Percentiles rank a stretch among this genome's conserved stretches.
Evolutionary conservation across 768 basidiomycete species (phyloP).

Genomic region (Ephemerocybe angulata): DNA sequence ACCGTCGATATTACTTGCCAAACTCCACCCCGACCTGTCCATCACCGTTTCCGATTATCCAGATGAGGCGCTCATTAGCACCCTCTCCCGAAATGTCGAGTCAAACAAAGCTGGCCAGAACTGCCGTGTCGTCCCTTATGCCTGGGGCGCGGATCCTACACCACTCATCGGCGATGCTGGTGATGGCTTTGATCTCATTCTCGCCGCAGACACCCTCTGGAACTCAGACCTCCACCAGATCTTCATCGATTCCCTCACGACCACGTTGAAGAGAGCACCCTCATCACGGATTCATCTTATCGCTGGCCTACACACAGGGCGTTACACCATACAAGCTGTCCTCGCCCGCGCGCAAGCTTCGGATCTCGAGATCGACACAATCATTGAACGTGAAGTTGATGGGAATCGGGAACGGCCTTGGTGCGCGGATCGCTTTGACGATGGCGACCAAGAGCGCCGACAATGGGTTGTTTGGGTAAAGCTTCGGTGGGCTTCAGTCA

Average conservation of each 20-base stretch:
- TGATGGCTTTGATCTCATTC: slow-evolving; percentile 54
- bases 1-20: slow-evolving; percentile 66
- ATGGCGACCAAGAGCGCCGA: slow-evolving; percentile 66
- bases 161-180: slow-evolving; percentile 19
- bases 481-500: slow-evolving; percentile 41
- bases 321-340: slow-evolving; percentile 68
- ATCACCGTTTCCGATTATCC: slow-evolving; percentile 72
- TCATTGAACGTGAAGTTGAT: slow-evolving; percentile 45
- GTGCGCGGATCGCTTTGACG: slow-evolving; percentile 48
- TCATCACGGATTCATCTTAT: slow-evolving; percentile 58
- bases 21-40: slow-evolving; percentile 32
- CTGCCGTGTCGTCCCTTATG: slow-evolving; percentile 55
- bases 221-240: slow-evolving; percentile 55
- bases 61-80: slow-evolving; percentile 55
- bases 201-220: slow-evolving; percentile 80
- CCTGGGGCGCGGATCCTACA: slow-evolving; percentile 58
- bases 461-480: slow-evolving; percentile 70
- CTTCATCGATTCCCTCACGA: slow-evolving; percentile 51
- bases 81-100: slow-evolving; percentile 54
- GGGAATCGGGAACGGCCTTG: slow-evolving; percentile 42
- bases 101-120: slow-evolving; percentile 45
- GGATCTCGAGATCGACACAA: slow-evolving; percentile 45
- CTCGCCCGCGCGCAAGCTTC: slow-evolving; percentile 33
- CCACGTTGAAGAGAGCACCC: slow-evolving; percentile 40
- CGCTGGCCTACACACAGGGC: slow-evolving; percentile 72